Evolutionary conservation across 2,329 filamentous ascomycete species (phyloP), one percentile per base, ranked within the genome.

Genomic region (Zasmidium cellare): DNA sequence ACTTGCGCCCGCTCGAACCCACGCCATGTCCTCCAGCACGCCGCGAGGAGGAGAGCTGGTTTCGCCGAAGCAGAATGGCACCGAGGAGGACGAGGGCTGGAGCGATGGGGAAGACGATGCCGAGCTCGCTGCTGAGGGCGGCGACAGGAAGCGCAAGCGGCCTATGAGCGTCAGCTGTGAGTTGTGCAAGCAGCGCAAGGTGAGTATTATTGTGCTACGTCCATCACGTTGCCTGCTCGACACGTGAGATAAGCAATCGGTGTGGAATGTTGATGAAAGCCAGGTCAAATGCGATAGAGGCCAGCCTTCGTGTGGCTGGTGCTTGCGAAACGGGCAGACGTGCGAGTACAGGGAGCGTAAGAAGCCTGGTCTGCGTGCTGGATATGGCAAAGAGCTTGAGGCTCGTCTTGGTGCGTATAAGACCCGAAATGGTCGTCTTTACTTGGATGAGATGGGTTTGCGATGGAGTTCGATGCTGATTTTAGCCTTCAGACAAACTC

Each of bases 111-210:
- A 72, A 67, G 71, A 71, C 23, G 72, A 69, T 16, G 48, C 41
- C 31, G 45, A 49, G 25, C 20, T 20, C 18, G 70, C 67, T n/a
- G 69, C 67, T 68, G 69, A 66, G 51, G 71, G 72, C 57, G 67
- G 65, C 55, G 69, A 65, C 35, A 72, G 75, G 51, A 82, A 82
- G 70, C 78, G 80, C 60, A 80, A 80, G 70, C 73, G 81, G 25
- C 69, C 67, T 50, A 65, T 66, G 61, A 63, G 66, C 51, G 82
- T 84, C 31, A 82, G 79, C 67, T 84, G 90, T 70, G 90, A 92
- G 75, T 81, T 89, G 52, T 91, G 89, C 78, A 92, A 92, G 75
- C 86, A 89, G 73, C 80, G 90, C 77, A 93, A 92, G 80, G 89
- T 91, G 53, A 75, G 59, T 63, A 23, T n/a, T 31, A 19, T 56